phyloP scores from a whole-genome alignment of 139 green algal species.

The Coccomyxa sp. region DNA sequence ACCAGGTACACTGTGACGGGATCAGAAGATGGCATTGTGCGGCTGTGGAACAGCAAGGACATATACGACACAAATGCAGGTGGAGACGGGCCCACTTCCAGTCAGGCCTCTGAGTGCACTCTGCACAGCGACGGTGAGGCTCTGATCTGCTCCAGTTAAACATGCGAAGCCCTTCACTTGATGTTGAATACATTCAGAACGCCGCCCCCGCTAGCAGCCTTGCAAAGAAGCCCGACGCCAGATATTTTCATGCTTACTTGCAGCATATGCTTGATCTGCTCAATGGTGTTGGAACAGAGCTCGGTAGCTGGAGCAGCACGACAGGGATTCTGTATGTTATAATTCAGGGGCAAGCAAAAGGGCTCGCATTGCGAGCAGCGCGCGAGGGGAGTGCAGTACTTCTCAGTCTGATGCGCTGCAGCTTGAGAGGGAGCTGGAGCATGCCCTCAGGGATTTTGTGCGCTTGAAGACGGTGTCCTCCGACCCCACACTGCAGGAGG shows the following conservation, averaged over 20 bases:
- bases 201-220: neutral
- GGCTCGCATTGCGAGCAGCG: neutral
- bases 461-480: conserved; percentile 65
- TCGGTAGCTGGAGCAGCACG: neutral
- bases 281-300: too few relatives aligned
- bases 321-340: neutral
- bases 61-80: conserved; percentile 18
- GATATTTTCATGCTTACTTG: neutral
- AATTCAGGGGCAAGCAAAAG: neutral
- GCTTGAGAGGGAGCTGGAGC: conserved; percentile 47
- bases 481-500: conserved; percentile 56
- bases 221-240: too few relatives aligned
- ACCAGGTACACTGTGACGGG: conserved; percentile 10
- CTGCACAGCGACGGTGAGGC: neutral
- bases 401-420: neutral
- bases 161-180: neutral
- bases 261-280: neutral
- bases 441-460: conserved; percentile 78
- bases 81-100: neutral
- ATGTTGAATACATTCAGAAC: neutral
- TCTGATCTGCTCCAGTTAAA: neutral
- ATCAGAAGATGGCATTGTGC: conserved; percentile 31
- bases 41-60: conserved; percentile 45
- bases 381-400: neutral
- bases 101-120: neutral